These are phyloP conservation scores for Trichoderma brevicompactum DNA, from an alignment of 2,329 filamentous ascomycete genomes.

Conservation along the genomic window DNA sequence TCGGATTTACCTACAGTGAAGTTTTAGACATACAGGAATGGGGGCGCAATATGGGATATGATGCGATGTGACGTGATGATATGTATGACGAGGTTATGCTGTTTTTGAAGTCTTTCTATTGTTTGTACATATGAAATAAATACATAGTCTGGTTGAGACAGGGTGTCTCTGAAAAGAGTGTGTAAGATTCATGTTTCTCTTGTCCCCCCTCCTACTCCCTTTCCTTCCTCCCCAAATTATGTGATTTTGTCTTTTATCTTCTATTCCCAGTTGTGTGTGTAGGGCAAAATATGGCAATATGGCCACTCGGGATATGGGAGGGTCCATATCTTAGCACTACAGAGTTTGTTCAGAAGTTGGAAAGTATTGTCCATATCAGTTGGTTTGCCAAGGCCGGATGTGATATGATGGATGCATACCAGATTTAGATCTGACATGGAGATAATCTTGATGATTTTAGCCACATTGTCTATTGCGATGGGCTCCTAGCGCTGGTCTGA, in stretches of 20 bases:
- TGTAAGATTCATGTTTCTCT: background rate
- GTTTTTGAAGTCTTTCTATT: background rate
- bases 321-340: no score
- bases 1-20: constrained; percentile 33
- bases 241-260: background rate
- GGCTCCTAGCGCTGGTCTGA: background rate
- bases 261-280: no score
- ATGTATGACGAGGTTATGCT: background rate
- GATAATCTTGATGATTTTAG: background rate
- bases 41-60: background rate
- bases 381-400: background rate
- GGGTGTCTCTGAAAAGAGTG: background rate
- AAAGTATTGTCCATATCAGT: background rate
- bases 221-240: no score
- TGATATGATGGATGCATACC: background rate
- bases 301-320: background rate
- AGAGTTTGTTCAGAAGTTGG: background rate
- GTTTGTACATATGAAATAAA: background rate
- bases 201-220: no score
- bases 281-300: no score
- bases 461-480: background rate
- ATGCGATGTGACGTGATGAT: background rate
- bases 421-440: background rate
- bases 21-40: background rate
- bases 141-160: background rate